Evolutionary conservation across 1,284 basidiomycete genomes (phyloP), one percentile per base, ranked within the genome.

Genomic region (Tilletia setariae): DNA sequence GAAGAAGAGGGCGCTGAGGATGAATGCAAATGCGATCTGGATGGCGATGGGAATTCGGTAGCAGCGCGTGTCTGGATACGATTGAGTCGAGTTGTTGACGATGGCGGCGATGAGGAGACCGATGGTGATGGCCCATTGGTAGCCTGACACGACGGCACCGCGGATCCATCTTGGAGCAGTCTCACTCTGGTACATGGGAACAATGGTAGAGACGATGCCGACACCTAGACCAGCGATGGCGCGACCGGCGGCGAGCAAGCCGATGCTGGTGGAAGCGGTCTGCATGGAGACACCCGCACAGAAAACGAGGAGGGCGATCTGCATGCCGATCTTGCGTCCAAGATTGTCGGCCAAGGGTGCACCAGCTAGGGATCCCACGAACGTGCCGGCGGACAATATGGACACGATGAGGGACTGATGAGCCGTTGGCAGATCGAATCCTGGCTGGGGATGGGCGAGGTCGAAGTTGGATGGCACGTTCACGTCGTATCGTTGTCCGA

Each of bases 181-280:
- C 85, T 92, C 91, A 70, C 89, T 90, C 85, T 91, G 90, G 85
- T 92, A 94, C 87, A 93, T 89, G 70, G 90, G 90, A 13, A 91
- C 89, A 56, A 79, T 72, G 21, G 76, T 72, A 19, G 73, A 76
- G 13, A 78, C 70, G 15, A 49, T 49, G 19, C 56, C 53, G 49
- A 64, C 53, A 25, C 43, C 35, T 56, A 77, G 72, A 75, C 77
- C 77, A 47, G 77, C 74, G 44, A 79, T 64, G 65, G 73, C 65
- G 44, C 77, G 72, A n/a, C 77, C 77, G 30, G 71, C 74, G 43
- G 64, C 65, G 30, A 79, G 70, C 53, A 77, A 76, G 32, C 30
- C 43, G 25, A 53, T 19, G 7, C 32, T 3, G 43, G n/a, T 23
- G 2, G 49, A 43, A 11, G 25, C 49, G 13, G 44, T 53, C 72